phyloP scores from a whole-genome alignment of 2,329 filamentous ascomycete species.

The Xylaria sp. region DNA sequence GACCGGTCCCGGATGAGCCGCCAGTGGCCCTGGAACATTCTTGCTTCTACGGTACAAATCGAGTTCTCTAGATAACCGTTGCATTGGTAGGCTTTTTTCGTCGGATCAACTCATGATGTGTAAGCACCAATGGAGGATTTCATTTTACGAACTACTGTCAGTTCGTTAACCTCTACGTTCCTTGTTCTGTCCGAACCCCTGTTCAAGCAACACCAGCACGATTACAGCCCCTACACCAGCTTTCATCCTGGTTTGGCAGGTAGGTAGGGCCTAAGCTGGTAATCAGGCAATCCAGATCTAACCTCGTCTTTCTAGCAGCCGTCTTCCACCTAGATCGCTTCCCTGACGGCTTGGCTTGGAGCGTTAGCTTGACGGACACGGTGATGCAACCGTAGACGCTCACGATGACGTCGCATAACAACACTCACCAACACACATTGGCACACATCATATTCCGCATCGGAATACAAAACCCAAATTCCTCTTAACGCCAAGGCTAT shows the following conservation, averaged over 20 bases:
- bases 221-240: not conserved
- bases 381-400: not conserved
- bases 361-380: not conserved
- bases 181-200: not conserved
- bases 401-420: not conserved
- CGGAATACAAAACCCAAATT: not conserved
- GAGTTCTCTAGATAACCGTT: not conserved
- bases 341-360: not conserved
- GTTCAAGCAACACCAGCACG: not conserved
- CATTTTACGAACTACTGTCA: not conserved
- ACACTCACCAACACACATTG: not conserved
- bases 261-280: not conserved
- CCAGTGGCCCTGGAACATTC: not conserved
- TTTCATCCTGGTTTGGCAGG: not conserved
- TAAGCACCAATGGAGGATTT: not conserved
- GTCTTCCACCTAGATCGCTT: not conserved
- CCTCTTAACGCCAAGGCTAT: slow-evolving; percentile 42
- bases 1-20: not conserved
- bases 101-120: not conserved
- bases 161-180: not conserved
- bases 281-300: not conserved
- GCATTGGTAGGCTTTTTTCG: not conserved
- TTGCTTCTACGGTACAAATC: not conserved
- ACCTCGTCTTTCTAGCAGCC: not conserved
- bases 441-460: not conserved